Evolutionary conservation across 116 monocot genomes (phyloP), one percentile per base, ranked within the genome.

Genomic region (Zostera marina): DNA sequence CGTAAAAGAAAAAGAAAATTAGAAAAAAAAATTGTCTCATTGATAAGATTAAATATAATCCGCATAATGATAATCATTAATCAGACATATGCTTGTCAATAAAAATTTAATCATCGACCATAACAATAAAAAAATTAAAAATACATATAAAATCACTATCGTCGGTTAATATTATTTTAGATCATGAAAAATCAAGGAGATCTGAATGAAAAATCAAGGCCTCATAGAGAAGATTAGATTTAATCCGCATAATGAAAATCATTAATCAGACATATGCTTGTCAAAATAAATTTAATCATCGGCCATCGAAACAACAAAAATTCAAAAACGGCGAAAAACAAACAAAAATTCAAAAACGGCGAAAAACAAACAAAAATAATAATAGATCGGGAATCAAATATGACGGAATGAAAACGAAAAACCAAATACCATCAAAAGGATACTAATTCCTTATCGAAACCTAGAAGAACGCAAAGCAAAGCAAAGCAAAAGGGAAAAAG

Each of bases 231-330:
- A 80, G 76, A 84, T 80, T 76, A 83, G 73, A 65, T 13, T 47
- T 72, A 1, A 12, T 80, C 80, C 59, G 65, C 80, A 85, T 22
- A 0, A 41, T 54, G 12, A 42, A 21, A 17, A 79, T 88, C 79
- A 67, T 83, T 22, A 17, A 79, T 88, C 79, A 67, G 88, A 80
- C 88, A 83, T 83, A 77, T 79, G 82, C 88, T 88, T 82, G 88
- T 83, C 79, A 62, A 53, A 67, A 21, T 8, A 16, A 5, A 21
- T 26, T 44, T 70, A 88, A 79, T 82, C 79, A 82, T 80, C 23
- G 77, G 83, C 74, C 80, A 54, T 23, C 3, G 11, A 39, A 40
- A 41, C 1, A 26, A 26, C 26, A 2, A 26, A 32, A 32, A 32
- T 32, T 3, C 32, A 10, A 11, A 14, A 55, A 13, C 32, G 24